Base-by-base conservation (phyloP, 352 stramenopile species). In the Phytophthora nicotianae region DNA sequence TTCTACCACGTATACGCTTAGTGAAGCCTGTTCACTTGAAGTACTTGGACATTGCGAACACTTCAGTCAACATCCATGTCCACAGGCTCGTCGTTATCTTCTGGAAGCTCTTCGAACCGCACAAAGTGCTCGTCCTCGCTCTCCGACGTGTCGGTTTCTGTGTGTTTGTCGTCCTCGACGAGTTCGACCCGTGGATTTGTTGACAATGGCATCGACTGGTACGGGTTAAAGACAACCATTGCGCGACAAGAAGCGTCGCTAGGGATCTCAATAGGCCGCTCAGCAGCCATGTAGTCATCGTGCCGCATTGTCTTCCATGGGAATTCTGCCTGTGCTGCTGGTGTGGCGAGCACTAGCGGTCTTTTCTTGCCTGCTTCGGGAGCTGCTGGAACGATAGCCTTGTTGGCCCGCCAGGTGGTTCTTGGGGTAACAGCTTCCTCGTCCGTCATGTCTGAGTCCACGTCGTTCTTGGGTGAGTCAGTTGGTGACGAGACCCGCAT, bases 1-100 rank as follows among this genome's bases (percentile, higher is more conserved):
- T 42, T 7, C 16, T 42, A 16, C 35, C 5, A n/a, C 35, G 4
- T 42, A 1, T 3, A 19, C 35, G 16, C 6, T 16, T 42, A 20
- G 24, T 29, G 24, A 29, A 29, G 24, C 24, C 7, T 7, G n/a
- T 29, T 29, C 24, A 29, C 24, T 29, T 54, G 45, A 17, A 55
- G 10, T 37, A 32, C 19, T 53, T 68, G 19, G 24, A 48, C 27
- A 23, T 21, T 23, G 16, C n/a, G 32, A 33, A 2, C 20, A 5
- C 24, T 70, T 81, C 67, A 90, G 56, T 93, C 84, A 21, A 93
- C 64, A 26, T 93, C 84, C 83, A 92, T 90, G 35, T 93, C 84
- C 70, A 92, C 86, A 1, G 79, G 74, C 42, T 84, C 81, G 21
- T 85, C 68, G 6, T 87, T 83, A 33, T 93, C 81, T 14, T 83